Evolutionary conservation across 805 yeast species (phyloP), one percentile per base, ranked within the genome.

Genomic region (Candida ortonii): DNA sequence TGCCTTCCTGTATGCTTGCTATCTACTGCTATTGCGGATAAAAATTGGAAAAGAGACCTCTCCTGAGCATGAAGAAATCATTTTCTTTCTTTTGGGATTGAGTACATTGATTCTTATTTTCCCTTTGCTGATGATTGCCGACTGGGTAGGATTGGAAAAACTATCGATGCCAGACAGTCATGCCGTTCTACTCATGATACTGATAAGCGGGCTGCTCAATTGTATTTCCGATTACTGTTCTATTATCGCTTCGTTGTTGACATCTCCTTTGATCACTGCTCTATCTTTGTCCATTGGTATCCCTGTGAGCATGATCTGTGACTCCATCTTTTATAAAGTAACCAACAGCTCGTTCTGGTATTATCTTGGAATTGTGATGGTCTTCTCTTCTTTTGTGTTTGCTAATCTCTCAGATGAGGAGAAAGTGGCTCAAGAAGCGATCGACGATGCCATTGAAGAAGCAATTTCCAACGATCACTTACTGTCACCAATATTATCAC

Each of bases 221-320:
- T 67, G 69, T 13, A 47, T 70, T 6, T 71, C 78, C 0, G 80
- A 74, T 44, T 74, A 67, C 41, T 60, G 64, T 21, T 68, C 74
- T 1, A 64, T 73, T n/a, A 46, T 71, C 10, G 77, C 79, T 6
- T 64, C 72, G 59, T 50, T 74, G 14, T 57, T 73, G 24, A 74
- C 79, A 1, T 71, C 77, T 29, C 80, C 80, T 1, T 60, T 74
- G 36, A 65, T 73, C 11, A 67, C 76, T 2, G 63, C 78, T 3
- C 56, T 74, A 23, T 71, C 78, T 3, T 52, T 74, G 22, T 71
- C 79, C 1, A 63, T 75, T 0, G 68, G 72, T 1, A 71, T 74
- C 22, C 80, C 80, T 3, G 59, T 74, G 16, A 69, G 73, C 18
- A 70, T 74, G 46, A 61, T 70, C 34, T 60, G 71, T 30, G 80